phyloP scores from a whole-genome alignment of 768 basidiomycete species.

The Suillus brevipes region DNA sequence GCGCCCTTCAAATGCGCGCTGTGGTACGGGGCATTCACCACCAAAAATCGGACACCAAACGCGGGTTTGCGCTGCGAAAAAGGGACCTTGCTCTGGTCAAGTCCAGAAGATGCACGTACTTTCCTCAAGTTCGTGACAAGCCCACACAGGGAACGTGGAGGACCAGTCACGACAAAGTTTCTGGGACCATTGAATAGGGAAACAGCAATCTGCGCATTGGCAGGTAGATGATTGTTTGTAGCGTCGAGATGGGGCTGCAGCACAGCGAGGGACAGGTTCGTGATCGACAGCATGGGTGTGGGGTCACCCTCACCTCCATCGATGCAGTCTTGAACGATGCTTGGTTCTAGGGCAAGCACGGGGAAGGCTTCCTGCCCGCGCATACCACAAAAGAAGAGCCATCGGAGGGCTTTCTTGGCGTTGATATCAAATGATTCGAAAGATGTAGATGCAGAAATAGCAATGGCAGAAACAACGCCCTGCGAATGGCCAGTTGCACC shows the following conservation, averaged over 20 bases:
- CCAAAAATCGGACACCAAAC: slow-evolving; percentile 90
- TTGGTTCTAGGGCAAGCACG: slow-evolving; percentile 83
- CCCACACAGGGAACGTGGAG: slow-evolving; percentile 88
- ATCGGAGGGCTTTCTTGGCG: slow-evolving; percentile 79
- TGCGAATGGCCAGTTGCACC: slow-evolving; percentile 98
- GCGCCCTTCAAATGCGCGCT: slow-evolving; percentile 78
- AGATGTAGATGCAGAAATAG: slow-evolving; percentile 75
- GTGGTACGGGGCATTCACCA: slow-evolving; percentile 97
- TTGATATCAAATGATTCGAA: slow-evolving; percentile 76
- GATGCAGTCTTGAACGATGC: slow-evolving; percentile 81
- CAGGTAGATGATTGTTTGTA: slow-evolving; percentile 84
- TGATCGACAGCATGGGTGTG: slow-evolving; percentile 90
- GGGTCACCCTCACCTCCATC: slow-evolving; percentile 94
- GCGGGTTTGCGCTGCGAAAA: slow-evolving; percentile 95
- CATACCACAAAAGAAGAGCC: slow-evolving; percentile 92
- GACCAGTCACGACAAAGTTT: slow-evolving; percentile 91
- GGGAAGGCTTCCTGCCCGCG: slow-evolving; percentile 96
- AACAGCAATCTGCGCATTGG: slow-evolving; percentile 75
- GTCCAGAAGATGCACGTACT: slow-evolving; percentile 79
- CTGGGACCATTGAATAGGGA: slow-evolving; percentile 93
- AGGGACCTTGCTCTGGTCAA: slow-evolving; percentile 92
- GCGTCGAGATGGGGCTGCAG: slow-evolving; percentile 80
- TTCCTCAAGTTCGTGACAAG: slow-evolving; percentile 90
- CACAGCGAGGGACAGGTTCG: slow-evolving; percentile 73
- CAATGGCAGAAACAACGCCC: slow-evolving; percentile 93